Evolutionary conservation across 129 eudicot species (phyloP), one percentile per base, ranked within the genome.

Genomic region (Helianthus tuberosus): DNA sequence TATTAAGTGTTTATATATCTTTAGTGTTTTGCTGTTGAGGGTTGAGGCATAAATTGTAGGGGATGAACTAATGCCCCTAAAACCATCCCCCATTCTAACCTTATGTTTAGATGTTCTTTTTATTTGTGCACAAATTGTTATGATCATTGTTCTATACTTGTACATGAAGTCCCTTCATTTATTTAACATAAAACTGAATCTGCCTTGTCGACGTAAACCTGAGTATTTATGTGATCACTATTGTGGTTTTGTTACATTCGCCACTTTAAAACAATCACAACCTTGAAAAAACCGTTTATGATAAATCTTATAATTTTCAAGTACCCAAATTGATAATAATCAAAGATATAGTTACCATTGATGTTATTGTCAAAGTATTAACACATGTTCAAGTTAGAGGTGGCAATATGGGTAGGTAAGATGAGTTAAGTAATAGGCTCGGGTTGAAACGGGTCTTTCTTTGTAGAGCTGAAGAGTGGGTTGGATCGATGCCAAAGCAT

Each of bases 1-100:
- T 16, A 63, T 59, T 61, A 79, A 76, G 71, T 63, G 82, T 73
- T 51, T 64, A 59, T 74, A 59, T 50, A 68, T 68, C 39, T 58
- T 23, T 59, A 48, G 75, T 77, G 20, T 32, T 77, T 47, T 69
- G 47, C 3, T 59, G 9, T 59, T 35, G 43, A 63, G 77, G 66
- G 20, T 61, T 32, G 66, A 61, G 66, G 66, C 66, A 61, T 61
- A 35, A 61, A 2, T 61, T 61, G 5, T 5, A 61, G 65, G 64
- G 65, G 65, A 27, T 11, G 41, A 11, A 38, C 41, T 10, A 59
- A 27, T 59, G 65, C 13, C 41, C 17, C 20, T 35, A 10, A 32
- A 12, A 32, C 20, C 20, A 12, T 32, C 46, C 43, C 5, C 39
- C 44, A 61, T 10, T 9, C 46, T 15, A 32, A 43, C 66, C 66